Conservation (phyloP, 257 asterid species). For the Ligustrum vulgare region DNA sequence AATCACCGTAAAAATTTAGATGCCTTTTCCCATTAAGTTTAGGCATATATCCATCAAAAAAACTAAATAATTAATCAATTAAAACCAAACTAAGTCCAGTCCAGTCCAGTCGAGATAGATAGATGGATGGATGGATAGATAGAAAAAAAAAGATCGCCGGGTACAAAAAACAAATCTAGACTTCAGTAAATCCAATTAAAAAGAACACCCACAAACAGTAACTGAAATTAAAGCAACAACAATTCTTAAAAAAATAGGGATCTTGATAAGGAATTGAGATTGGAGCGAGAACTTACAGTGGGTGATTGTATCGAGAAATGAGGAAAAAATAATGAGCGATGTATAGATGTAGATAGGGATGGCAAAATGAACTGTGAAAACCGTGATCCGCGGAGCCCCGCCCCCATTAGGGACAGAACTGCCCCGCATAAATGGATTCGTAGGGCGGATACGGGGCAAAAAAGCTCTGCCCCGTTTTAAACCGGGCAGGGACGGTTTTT, state of each 20-base stretch:
- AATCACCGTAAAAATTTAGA: constrained; percentile 6
- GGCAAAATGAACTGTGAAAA: too few relatives aligned
- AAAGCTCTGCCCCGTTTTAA: too few relatives aligned
- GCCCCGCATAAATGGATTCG: too few relatives aligned
- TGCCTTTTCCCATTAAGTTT: constrained; percentile 18
- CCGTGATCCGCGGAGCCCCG: too few relatives aligned
- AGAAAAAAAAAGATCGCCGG: constrained; percentile 21
- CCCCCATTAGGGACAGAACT: too few relatives aligned
- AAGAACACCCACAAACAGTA: constrained; percentile 6
- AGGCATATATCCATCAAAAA: constrained; percentile 13
- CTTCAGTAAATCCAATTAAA: constrained; percentile 21
- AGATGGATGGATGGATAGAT: too few relatives aligned
- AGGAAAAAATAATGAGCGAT: constrained; percentile 31
- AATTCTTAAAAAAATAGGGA: constrained; percentile 33
- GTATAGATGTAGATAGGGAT: constrained; percentile 28
- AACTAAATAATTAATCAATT: constrained; percentile 16
- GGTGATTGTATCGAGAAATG: constrained; percentile 50
- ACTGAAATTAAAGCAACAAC: constrained; percentile 20
- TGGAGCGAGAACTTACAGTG: constrained; percentile 43
- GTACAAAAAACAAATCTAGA: constrained; percentile 22
- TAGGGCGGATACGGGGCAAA: too few relatives aligned
- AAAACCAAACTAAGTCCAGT: not conserved
- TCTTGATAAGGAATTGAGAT: constrained; percentile 26
- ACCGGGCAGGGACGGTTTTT: too few relatives aligned
- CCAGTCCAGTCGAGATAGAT: not conserved